A percentile compares a stretch with the other conserved stretches of the same genome.
These are phyloP conservation scores for Pleomassaria siparia DNA, from an alignment of 2,329 filamentous ascomycete genomes.

Conservation along the genomic window DNA sequence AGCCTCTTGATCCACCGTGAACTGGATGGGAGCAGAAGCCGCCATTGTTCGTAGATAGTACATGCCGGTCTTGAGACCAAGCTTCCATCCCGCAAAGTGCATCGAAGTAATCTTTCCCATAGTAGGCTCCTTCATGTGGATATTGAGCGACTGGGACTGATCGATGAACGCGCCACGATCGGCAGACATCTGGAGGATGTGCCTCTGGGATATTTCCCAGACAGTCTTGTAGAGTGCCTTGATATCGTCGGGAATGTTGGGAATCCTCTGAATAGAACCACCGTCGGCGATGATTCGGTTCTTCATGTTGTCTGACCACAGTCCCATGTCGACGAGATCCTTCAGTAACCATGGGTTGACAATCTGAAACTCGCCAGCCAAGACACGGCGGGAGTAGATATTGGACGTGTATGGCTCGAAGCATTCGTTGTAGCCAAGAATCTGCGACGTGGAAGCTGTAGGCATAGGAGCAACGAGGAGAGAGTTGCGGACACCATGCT, in stretches of 20 bases:
- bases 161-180: slow-evolving; percentile 99
- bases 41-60: slow-evolving; percentile 99
- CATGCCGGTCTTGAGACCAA: slow-evolving; percentile 99
- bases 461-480: slow-evolving; percentile 96
- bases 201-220: slow-evolving; percentile 97
- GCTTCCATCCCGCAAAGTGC: slow-evolving; percentile 99
- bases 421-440: slow-evolving; percentile 98
- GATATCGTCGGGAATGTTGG: slow-evolving; percentile 93
- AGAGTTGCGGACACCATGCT: slow-evolving; percentile 94
- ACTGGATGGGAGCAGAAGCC: slow-evolving; percentile 94
- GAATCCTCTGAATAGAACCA: slow-evolving; percentile 94
- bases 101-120: slow-evolving; percentile 99
- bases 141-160: slow-evolving; percentile 98
- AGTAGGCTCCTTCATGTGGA: slow-evolving; percentile 98
- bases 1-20: slow-evolving; percentile 96
- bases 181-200: slow-evolving; percentile 95
- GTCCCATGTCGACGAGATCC: slow-evolving; percentile 94
- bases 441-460: slow-evolving; percentile 95
- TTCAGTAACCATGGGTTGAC: slow-evolving; percentile 99
- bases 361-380: slow-evolving; percentile 98
- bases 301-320: slow-evolving; percentile 99
- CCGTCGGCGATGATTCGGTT: slow-evolving; percentile 98
- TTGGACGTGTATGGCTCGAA: slow-evolving; percentile 99
- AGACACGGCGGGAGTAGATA: slow-evolving; percentile 97
- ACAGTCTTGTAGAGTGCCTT: slow-evolving; percentile 99